Percentiles rank a stretch among this genome's conserved stretches.
phyloP scores from a whole-genome alignment of 2,329 filamentous ascomycete genomes.

The Fusarium staphyleae region DNA sequence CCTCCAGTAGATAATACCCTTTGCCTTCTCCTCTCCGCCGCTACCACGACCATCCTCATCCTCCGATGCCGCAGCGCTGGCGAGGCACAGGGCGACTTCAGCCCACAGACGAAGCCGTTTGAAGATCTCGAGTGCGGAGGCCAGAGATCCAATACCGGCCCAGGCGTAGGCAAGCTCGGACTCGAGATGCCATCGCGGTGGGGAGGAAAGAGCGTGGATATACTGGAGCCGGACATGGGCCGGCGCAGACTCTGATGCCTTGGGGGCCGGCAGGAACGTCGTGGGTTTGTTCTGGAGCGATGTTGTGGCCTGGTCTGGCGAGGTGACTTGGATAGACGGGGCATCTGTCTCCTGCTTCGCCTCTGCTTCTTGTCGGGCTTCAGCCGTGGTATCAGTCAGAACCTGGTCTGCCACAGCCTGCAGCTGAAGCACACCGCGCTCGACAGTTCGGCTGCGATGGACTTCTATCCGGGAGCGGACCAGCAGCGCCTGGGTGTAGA shows the following conservation, averaged over 20 bases:
- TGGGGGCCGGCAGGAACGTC: conserved; percentile 81
- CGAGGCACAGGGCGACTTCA: conserved; percentile 90
- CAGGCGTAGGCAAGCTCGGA: conserved; percentile 92
- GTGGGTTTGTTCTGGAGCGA: conserved; percentile 59
- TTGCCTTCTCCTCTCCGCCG: conserved; percentile 79
- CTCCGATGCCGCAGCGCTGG: conserved; percentile 65
- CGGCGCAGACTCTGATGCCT: conserved; percentile 78
- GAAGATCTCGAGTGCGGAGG: conserved; percentile 94
- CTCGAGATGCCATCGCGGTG: conserved; percentile 92
- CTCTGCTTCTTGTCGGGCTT: conserved; percentile 41
- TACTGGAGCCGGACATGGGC: conserved; percentile 80
- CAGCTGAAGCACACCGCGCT: conserved; percentile 88
- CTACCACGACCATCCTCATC: conserved; percentile 61
- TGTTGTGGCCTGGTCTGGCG: conserved; percentile 44
- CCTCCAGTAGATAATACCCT: conserved; percentile 76
- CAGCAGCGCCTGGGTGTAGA: conserved; percentile 92
- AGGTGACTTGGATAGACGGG: conserved; percentile 56
- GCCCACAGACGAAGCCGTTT: conserved; percentile 93
- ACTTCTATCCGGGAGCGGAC: conserved; percentile 90
- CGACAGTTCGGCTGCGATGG: conserved; percentile 84
- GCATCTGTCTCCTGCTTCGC: conserved; percentile 44
- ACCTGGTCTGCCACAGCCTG: conserved; percentile 97
- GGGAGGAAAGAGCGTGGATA: conserved; percentile 82
- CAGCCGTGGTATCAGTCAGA: conserved; percentile 76
- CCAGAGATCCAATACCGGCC: conserved; percentile 84